These are phyloP conservation scores for Gilbertella persicaria DNA, from an alignment of 371 early-diverging fungal genomes.

Conservation along the genomic window DNA sequence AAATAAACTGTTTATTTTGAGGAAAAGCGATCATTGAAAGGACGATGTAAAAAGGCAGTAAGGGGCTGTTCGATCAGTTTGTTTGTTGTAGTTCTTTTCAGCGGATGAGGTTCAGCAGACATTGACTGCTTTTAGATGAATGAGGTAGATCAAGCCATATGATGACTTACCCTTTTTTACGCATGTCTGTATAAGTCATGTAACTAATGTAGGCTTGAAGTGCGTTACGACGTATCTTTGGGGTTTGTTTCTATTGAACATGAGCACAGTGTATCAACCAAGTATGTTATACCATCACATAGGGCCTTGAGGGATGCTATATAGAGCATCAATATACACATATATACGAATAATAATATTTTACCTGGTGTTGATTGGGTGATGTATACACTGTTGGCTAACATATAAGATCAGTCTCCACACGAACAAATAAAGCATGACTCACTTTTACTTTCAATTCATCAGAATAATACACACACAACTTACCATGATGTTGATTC, in stretches of 20 bases:
- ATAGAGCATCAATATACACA: too few relatives aligned
- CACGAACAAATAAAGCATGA: too few relatives aligned
- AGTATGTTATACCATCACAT: conserved; percentile 1
- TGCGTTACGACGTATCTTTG: conserved; percentile 40
- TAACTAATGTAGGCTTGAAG: conserved; percentile 51
- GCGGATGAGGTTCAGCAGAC: neutral
- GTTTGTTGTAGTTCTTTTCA: neutral
- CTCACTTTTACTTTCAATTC: too few relatives aligned
- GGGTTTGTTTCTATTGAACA: conserved; percentile 23
- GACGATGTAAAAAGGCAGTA: conserved; percentile 20
- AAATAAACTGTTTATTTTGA: neutral
- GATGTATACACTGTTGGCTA: too few relatives aligned
- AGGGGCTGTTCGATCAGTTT: conserved; percentile 22
- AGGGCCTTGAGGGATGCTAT: too few relatives aligned
- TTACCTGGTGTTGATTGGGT: too few relatives aligned
- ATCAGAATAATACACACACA: too few relatives aligned
- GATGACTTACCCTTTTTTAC: neutral
- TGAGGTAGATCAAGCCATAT: neutral
- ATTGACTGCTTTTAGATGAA: neutral
- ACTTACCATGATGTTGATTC: too few relatives aligned
- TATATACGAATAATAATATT: too few relatives aligned
- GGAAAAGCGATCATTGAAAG: neutral
- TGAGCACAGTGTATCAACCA: neutral
- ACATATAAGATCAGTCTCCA: too few relatives aligned
- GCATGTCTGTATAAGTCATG: conserved; percentile 45